Evolutionary conservation across 352 stramenopile genomes (phyloP).

Genomic region (Phytopythium ostracodes): DNA sequence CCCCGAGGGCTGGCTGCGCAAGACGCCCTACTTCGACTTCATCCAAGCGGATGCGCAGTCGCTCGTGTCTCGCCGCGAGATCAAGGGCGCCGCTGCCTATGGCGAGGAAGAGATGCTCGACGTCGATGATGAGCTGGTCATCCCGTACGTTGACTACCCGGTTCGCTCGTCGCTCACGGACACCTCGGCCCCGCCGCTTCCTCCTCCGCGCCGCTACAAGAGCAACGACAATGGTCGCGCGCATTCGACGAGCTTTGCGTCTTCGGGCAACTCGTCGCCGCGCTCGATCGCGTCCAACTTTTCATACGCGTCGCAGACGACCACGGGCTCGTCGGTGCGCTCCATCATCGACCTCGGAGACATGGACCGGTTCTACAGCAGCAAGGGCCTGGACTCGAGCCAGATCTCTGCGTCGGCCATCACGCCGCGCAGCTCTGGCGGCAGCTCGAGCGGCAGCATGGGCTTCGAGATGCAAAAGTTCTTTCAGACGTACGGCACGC

Average conservation of each 20-base stretch:
- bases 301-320: slow-evolving; percentile 70
- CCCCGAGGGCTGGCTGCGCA: slow-evolving; percentile 68
- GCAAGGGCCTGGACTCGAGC: slow-evolving; percentile 7
- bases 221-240: slow-evolving; percentile 22
- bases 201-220: slow-evolving; percentile 15
- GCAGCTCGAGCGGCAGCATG: slow-evolving; percentile 31
- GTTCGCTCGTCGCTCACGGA: slow-evolving; percentile 42
- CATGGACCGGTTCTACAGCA: slow-evolving; percentile 79
- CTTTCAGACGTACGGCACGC: slow-evolving; percentile 54
- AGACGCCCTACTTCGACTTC: slow-evolving; percentile 80
- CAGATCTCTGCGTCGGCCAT: slow-evolving; percentile 14
- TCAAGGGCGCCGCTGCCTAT: slow-evolving; percentile 43
- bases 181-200: slow-evolving; percentile 13
- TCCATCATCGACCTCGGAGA: slow-evolving; percentile 74
- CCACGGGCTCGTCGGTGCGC: slow-evolving; percentile 53
- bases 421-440: slow-evolving; percentile 26
- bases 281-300: slow-evolving; percentile 73
- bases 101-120: slow-evolving; percentile 34
- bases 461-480: slow-evolving; percentile 72
- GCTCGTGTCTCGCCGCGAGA: slow-evolving; percentile 58
- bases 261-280: slow-evolving; percentile 50
- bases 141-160: slow-evolving; percentile 60
- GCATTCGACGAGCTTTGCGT: slow-evolving; percentile 67
- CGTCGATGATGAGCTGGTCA: slow-evolving; percentile 31
- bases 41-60: slow-evolving; percentile 73